phyloP scores from a whole-genome alignment of 768 basidiomycete species.

The Leccinum pellstonianum region DNA sequence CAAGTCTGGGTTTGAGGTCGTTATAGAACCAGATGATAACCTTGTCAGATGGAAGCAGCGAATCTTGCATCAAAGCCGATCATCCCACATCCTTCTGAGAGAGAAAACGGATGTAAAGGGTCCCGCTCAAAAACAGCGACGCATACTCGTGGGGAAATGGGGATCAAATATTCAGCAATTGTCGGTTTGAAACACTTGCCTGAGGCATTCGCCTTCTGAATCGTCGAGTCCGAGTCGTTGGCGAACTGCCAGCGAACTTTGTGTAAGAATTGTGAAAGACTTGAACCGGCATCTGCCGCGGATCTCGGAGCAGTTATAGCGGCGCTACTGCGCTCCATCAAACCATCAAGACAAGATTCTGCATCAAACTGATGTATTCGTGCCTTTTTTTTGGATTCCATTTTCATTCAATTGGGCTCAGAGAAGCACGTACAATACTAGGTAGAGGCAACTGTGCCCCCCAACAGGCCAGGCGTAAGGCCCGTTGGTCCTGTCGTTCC shows the following conservation, averaged over 20 bases:
- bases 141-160: not conserved
- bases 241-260: not conserved
- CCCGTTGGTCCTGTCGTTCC: no score
- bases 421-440: no score
- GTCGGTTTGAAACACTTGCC: not conserved
- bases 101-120: not conserved
- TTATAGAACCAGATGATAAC: not conserved
- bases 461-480: no score
- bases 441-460: no score
- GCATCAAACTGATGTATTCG: not conserved
- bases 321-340: not conserved
- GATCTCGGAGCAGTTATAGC: not conserved
- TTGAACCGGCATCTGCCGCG: not conserved
- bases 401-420: no score
- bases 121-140: not conserved
- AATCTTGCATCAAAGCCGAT: not conserved
- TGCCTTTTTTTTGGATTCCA: no score
- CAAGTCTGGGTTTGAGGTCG: not conserved
- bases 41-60: not conserved
- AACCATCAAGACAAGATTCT: not conserved
- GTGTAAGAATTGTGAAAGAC: not conserved
- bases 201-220: not conserved
- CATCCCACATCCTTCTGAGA: not conserved
- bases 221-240: not conserved
- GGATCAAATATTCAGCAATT: not conserved